Conservation (phyloP, 2,329 filamentous ascomycete genomes). For the Setomelanomma holmii region DNA sequence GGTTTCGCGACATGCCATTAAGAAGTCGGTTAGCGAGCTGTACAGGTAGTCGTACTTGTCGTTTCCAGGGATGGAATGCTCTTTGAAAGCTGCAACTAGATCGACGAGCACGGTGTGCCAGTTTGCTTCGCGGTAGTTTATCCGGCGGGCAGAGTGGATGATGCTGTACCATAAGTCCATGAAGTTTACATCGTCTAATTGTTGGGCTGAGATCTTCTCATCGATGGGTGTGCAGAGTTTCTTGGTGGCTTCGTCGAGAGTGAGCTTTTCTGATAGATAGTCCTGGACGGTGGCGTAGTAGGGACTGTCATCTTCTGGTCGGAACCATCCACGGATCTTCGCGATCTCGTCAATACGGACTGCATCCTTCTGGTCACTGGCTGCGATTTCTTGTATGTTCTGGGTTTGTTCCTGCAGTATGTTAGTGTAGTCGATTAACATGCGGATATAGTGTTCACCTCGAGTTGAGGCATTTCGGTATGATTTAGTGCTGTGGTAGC, state of each 20-base stretch:
- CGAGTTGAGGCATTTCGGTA: background rate
- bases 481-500: no score
- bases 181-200: conserved; percentile 27
- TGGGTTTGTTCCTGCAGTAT: conserved; percentile 29
- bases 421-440: no score
- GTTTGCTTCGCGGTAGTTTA: conserved; percentile 17
- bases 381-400: conserved; percentile 24
- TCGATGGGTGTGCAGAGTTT: conserved; percentile 36
- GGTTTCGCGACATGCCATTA: conserved; percentile 33
- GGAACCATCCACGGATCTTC: conserved; percentile 38
- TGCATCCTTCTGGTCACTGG: conserved; percentile 18
- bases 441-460: background rate
- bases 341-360: conserved; percentile 41
- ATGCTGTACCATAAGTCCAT: conserved; percentile 41
- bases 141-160: conserved; percentile 38
- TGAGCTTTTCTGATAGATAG: conserved; percentile 24
- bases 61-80: conserved; percentile 26
- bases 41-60: conserved; percentile 30
- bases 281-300: conserved; percentile 33
- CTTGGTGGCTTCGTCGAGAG: conserved; percentile 19
- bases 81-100: conserved; percentile 33
- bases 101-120: conserved; percentile 26
- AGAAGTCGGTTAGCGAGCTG: conserved; percentile 27
- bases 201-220: conserved; percentile 23
- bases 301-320: conserved; percentile 28